A percentile compares a stretch with the other conserved stretches of the same genome.
Evolutionary conservation across 23 red algal genomes (phyloP).

Genomic region (Pyropia yezoensis): DNA sequence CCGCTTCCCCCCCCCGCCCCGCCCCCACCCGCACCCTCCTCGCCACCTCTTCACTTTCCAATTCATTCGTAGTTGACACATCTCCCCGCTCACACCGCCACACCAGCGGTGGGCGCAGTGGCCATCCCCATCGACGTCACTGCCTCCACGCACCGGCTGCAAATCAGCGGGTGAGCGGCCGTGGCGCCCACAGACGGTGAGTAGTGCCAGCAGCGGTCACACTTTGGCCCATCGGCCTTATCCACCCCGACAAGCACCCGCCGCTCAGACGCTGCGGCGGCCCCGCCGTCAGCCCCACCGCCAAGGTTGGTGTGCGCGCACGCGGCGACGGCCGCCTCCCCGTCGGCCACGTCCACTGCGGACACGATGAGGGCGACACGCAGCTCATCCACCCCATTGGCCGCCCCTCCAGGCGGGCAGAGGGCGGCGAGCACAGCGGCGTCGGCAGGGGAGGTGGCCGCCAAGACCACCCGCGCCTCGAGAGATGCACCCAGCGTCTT

Average conservation of each 20-base stretch:
- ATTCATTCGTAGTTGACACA: no score
- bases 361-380: conserved; percentile 77
- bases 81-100: no score
- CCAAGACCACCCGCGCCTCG: conserved; percentile 54
- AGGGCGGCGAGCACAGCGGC: conserved; percentile 15
- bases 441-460: conserved; percentile 9
- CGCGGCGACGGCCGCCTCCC: conserved; percentile 5
- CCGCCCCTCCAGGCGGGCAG: conserved; percentile 1
- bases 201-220: conserved; percentile 92
- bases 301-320: conserved; percentile 25
- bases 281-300: conserved; percentile 1
- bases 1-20: no score
- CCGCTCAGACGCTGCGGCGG: neutral
- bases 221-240: conserved; percentile 48
- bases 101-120: neutral
- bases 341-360: conserved; percentile 33
- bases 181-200: conserved; percentile 27
- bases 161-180: conserved; percentile 30
- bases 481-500: conserved; percentile 75
- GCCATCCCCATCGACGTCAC: conserved; percentile 30
- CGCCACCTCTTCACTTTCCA: no score
- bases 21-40: no score
- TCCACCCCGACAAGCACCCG: conserved; percentile 62
- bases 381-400: conserved; percentile 71
- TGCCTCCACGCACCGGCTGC: conserved; percentile 44